Evolutionary conservation across 306 rosid species (phyloP), one percentile per base, ranked within the genome.

Genomic region (Dryas octopetala): DNA sequence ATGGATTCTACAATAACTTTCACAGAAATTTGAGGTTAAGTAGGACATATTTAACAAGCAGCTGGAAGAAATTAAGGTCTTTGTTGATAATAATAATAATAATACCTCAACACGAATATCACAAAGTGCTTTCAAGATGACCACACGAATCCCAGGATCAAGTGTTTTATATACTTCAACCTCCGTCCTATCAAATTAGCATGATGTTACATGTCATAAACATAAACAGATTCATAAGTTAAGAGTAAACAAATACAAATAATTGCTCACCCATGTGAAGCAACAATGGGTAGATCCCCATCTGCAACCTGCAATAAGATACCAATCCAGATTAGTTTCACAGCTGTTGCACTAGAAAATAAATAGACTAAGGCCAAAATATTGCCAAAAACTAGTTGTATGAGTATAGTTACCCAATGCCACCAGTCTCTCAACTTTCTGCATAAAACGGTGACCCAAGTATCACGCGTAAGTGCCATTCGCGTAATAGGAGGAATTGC

Each of bases 371-470:
- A 15, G 52, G 59, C 50, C 46, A 76, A 28, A 62, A 55, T 71
- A 75, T 9, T 58, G 70, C 62, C 66, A 79, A 83, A 72, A 75
- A 76, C 64, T 40, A 74, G 71, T 70, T 70, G 73, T 66, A 73
- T 51, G 61, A 55, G 69, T 68, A 38, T 55, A 73, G n/a, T 84
- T 92, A 96, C 99, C 99, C 99, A 96, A 80, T 88, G 96, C 99
- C 99, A 96, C 99, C 99, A 96, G 73, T 92, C 99, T 85, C 97
- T 91, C 86, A 96, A 85, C 89, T 96, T 96, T 83, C 99, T 84
- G 88, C 99, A 96, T 76, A 96, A 87, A 62, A 92, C 94, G 0
- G 99, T 96, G 83, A 96, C 83, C 99, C 99, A 96, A 26, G 98
- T 89, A 82, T 89, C 92, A 58, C 96, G 93, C 62, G 99, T 96